Evolutionary conservation across 2,329 filamentous ascomycete genomes (phyloP).

Genomic region (Epichloe scottii): DNA sequence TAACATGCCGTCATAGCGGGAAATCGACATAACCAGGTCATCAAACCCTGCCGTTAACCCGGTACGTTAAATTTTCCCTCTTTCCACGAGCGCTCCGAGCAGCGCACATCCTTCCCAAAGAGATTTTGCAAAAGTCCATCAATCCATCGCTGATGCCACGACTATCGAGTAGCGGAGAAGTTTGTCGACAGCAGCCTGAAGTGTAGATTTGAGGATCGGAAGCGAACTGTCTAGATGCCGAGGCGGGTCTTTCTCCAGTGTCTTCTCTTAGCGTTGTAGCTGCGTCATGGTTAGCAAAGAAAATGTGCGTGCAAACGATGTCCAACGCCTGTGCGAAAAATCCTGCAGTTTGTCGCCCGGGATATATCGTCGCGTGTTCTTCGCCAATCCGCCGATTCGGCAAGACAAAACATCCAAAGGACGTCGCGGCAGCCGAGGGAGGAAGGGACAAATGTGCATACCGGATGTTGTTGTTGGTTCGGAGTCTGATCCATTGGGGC

Average conservation of each 20-base stretch:
- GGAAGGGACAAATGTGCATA: slow-evolving; percentile 38
- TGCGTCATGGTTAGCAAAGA: slow-evolving; percentile 27
- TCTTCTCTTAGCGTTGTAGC: slow-evolving; percentile 99
- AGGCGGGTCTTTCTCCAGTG: slow-evolving; percentile 99
- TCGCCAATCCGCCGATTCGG: too few species aligned
- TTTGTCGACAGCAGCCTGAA: slow-evolving; percentile 3
- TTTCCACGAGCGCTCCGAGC: slow-evolving; percentile 9
- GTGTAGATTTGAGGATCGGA: not conserved
- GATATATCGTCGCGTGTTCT: too few species aligned
- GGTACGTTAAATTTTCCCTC: slow-evolving; percentile 9
- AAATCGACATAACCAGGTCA: slow-evolving; percentile 23
- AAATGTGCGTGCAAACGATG: not conserved
- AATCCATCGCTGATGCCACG: slow-evolving; percentile 17
- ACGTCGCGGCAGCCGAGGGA: not conserved
- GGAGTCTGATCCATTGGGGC: slow-evolving; percentile 98
- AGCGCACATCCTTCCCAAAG: slow-evolving; percentile 9
- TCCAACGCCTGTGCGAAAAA: too few species aligned
- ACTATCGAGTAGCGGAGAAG: slow-evolving; percentile 6
- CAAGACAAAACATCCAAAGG: not conserved
- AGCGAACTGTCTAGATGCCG: slow-evolving; percentile 72
- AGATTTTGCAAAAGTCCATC: slow-evolving; percentile 6
- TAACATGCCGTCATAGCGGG: slow-evolving; percentile 32
- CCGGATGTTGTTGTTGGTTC: slow-evolving; percentile 99
- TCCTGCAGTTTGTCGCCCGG: too few species aligned
- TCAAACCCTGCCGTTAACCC: slow-evolving; percentile 17